Evolutionary conservation across 1,284 basidiomycete genomes (phyloP), one percentile per base, ranked within the genome.

Genomic region (Anthracocystis panici-leucophaei): DNA sequence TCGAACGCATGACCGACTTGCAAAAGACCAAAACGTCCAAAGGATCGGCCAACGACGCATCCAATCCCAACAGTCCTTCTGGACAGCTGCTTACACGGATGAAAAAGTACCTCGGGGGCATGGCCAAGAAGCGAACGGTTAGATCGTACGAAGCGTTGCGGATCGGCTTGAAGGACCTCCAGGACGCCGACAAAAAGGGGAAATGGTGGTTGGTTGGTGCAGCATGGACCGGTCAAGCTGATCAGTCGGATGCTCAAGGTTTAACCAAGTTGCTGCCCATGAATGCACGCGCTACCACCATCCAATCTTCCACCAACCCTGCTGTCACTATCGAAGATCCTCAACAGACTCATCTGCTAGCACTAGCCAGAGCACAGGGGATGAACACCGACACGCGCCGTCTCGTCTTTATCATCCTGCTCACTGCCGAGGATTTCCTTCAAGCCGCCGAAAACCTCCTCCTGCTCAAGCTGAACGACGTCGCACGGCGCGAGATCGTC

Each of bases 161-260:
- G 0, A 75, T 85, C 20, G 73, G 71, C 35, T 56, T 98, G 21
- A 88, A 89, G n/a, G 96, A 99, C 85, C 88, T 99, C 11, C 91
- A 90, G 65, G 90, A 91, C 1, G 92, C 94, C 0, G 91, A 93
- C 61, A 92, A 89, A 31, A 93, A 91, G 81, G 97, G 97, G 2
- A 97, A 96, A 87, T 99, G 97, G 97, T 99, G 97, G 97, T 88
- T 98, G 2, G 93, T 98, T 40, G 97, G 96, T 27, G 94, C 96
- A 0, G 96, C 93, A 1, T 99, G 96, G 96, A 89, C 90, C 29
- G 96, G 96, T 1, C 92, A 98, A 81, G 93, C 94, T 3, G 88
- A 97, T 1, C 88, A 91, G 25, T 92, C 94, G 64, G 80, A 70
- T 27, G 16, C 90, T 5, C 50, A 60, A 21, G 73, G 73, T 0